Evolutionary conservation across 805 yeast genomes (phyloP).

Genomic region (Yarrowia deformans): DNA sequence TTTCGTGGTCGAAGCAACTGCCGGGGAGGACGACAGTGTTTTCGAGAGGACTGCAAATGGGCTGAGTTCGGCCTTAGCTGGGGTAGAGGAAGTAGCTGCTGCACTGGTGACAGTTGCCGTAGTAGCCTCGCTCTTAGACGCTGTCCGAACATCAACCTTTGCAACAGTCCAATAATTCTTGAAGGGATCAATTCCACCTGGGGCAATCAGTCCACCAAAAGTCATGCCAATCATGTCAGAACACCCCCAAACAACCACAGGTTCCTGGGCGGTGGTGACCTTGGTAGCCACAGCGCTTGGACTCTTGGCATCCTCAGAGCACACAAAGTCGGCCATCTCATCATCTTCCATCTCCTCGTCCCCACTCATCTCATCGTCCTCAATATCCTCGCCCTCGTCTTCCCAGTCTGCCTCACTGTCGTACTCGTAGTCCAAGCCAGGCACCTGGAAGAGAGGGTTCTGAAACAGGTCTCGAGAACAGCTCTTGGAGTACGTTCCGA

Average conservation of each 20-base stretch:
- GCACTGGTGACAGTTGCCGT: neutral
- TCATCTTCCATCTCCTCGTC: constrained; percentile 18
- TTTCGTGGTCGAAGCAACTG: neutral
- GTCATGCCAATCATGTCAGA: constrained; percentile 6
- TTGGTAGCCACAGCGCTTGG: neutral
- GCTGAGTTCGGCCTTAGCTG: neutral
- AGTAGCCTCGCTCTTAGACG: neutral
- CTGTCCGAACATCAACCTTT: neutral
- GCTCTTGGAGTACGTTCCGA: constrained; percentile 6
- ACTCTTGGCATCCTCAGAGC: constrained; percentile 14
- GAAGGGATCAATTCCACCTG: constrained; percentile 10
- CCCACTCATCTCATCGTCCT: constrained; percentile 31
- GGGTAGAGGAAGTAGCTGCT: neutral
- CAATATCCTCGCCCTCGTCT: constrained; percentile 35
- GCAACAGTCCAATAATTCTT: constrained; percentile 13
- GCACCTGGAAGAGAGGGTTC: constrained; percentile 14
- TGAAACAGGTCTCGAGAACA: constrained; percentile 13
- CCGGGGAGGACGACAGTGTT: neutral
- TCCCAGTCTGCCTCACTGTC: constrained; percentile 39
- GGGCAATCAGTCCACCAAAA: neutral
- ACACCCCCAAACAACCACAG: constrained; percentile 25
- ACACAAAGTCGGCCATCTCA: constrained; percentile 38
- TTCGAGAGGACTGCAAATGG: constrained; percentile 13
- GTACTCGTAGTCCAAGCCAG: constrained; percentile 36
- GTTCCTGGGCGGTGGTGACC: constrained; percentile 20